Evolutionary conservation across 192 early-diverging fungal genomes (phyloP), one percentile per base, ranked within the genome.

Genomic region (Umbelopsis ramanniana): DNA sequence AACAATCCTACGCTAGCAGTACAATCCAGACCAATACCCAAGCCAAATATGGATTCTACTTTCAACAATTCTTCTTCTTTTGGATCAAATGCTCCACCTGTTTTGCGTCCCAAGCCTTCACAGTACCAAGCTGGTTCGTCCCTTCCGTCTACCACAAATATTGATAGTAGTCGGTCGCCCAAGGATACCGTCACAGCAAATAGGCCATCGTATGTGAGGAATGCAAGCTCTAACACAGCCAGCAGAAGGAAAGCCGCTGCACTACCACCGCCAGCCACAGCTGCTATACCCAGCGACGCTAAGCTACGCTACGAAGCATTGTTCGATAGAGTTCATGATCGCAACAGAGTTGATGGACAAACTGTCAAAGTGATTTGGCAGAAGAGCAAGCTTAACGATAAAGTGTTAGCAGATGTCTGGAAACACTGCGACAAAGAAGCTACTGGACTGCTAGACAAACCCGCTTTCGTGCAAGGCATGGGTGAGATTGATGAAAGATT

Each of bases 381-480:
- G 29, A 75, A 69, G 47, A 75, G 74, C 14, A 69, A 53, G 22
- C 46, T 75, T 17, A 47, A 37, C n/a, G 48, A 46, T 53, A 55
- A 70, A 45, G 57, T 70, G 4, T 35, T 75, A 33, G 68, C 74
- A 6, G 23, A 52, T 66, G 50, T 75, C n/a, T 75, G 74, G 74
- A 66, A 63, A 17, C 57, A 75, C 23, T 75, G 74, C 50, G 74
- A 75, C 40, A 57, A 57, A 12, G 52, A 70, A 6, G 29, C 69
- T 26, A 75, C 57, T 11, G 74, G 74, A 4, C 52, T 75, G 23
- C 50, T 75, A 24, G 74, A 75, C 38, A 75, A 75, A 63, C 17
- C 69, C 46, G 21, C 69, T 0, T 75, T 75, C 50, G 40, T 75
- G 24, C 54, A 66, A 52, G 74, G 74, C 15, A 75, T 75, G 74